Evolutionary conservation across 1,139 yeast species (phyloP), one percentile per base, ranked within the genome.

Genomic region (Candida sanyaensis): DNA sequence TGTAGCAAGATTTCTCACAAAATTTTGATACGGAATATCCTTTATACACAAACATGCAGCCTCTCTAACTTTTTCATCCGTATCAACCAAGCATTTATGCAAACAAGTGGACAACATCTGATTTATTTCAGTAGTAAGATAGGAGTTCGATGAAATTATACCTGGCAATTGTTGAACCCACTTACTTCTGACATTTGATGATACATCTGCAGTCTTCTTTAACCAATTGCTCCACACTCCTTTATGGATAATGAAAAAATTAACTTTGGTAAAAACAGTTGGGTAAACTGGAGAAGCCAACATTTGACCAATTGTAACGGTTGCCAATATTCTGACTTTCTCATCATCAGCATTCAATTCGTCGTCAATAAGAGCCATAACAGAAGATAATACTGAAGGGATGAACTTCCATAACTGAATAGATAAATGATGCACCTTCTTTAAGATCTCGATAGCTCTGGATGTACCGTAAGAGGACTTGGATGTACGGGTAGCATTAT

Each of bases 321-420:
- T 88, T 0, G 96, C 92, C 49, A 87, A 64, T 1, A 74, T 64
- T 52, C 97, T 77, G 27, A 88, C 73, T 17, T 73, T 65, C 26
- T 80, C 81, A 54, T 86, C 83, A 42, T 87, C 93, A 0, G 93
- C 86, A 53, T 80, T 83, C 45, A 92, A 69, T 54, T 90, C 96
- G 58, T 88, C 93, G 55, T 88, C 91, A 6, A 91, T 71, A 49
- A 89, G 79, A 0, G 96, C 95, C 75, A 89, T 80, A 0, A 88
- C 87, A 0, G 95, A 83, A 3, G 80, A 77, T 26, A 90, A 69
- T 29, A 89, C 69, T 37, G 87, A 93, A 0, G 97, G 97, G 0
- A 84, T 84, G 47, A 80, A 77, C 53, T 74, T 79, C 97, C 97
- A 92, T 4, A 91, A 71, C 53, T 86, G 86, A 6, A 84, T 71